Evolutionary conservation across 192 early-diverging fungal genomes (phyloP), one percentile per base, ranked within the genome.

Genomic region (Umbelopsis vinacea): DNA sequence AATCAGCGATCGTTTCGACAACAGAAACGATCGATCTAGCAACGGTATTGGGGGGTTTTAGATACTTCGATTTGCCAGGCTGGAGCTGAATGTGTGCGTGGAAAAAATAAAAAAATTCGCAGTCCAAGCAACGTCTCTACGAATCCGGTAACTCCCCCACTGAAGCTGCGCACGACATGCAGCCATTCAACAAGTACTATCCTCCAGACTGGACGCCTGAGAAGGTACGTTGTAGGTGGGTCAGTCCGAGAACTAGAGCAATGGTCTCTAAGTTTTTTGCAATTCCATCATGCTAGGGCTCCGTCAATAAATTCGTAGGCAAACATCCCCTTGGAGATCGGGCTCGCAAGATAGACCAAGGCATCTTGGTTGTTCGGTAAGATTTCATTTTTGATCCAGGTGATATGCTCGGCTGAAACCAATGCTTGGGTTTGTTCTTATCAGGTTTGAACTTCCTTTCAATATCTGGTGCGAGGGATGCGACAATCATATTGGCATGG

Each of bases 181-280:
- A 82, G 78, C 84, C 74, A 26, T 85, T 87, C 66, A 93, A 93
- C 82, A 93, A 93, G 75, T 93, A 93, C 60, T 93, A 92, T 69
- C 93, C 94, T 21, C 92, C 94, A 2, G 96, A 95, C 55, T 97
- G 94, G 94, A 93, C 91, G 54, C 95, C 94, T 2, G 90, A 89
- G n/a, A 94, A 94, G 83, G 92, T 88, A 72, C 22, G 29, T 52
- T 53, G 19, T 24, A 12, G 12, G 46, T 46, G 12, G 53, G 23
- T 29, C 29, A 29, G 29, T 29, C 29, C n/a, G 3, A 29, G 29
- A 2, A 29, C 29, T 29, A 1, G 22, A 19, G 24, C 29, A 23
- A 24, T 22, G n/a, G 40, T 12, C 40, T 43, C 40, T n/a, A n/a
- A 43, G 2, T 43, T 43, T 43, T 43, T 43, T 63, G 15, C 0